Evolutionary conservation across 768 basidiomycete genomes (phyloP).

Genomic region (Russula olivacea): DNA sequence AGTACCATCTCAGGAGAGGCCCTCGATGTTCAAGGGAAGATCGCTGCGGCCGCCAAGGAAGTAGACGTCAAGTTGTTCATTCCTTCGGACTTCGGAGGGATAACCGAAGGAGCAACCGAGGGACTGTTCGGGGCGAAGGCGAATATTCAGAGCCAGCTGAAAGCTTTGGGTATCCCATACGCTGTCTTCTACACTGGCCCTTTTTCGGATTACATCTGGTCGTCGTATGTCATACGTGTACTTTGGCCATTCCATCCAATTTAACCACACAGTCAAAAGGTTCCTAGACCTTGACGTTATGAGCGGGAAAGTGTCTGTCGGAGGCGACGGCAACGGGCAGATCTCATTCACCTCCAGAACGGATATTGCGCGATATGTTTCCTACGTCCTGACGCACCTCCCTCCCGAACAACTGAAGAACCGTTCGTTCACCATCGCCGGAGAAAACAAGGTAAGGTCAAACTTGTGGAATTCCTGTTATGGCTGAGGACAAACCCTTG

Average conservation of each 20-base stretch:
- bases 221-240: neutral
- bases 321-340: constrained; percentile 22
- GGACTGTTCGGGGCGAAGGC: constrained; percentile 12
- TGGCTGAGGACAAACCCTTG: neutral
- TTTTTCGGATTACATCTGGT: constrained; percentile 15
- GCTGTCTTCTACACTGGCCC: constrained; percentile 25
- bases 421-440: constrained; percentile 10
- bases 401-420: constrained; percentile 19
- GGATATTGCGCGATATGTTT: constrained; percentile 24
- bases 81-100: constrained; percentile 18
- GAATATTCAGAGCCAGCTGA: neutral
- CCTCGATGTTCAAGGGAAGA: neutral
- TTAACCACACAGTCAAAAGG: neutral
- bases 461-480: neutral
- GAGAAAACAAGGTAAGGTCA: constrained; percentile 15
- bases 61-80: constrained; percentile 17
- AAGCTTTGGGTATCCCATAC: constrained; percentile 18
- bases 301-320: constrained; percentile 20
- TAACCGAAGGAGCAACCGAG: constrained; percentile 14
- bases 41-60: constrained; percentile 18
- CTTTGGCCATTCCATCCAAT: neutral
- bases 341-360: constrained; percentile 23
- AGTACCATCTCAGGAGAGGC: neutral
- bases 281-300: constrained; percentile 10
- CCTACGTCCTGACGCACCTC: constrained; percentile 20